A percentile compares a stretch with the other conserved stretches of the same genome.
Conservation (phyloP, 148 eudicot genomes). For the Tetragonia tetragonoides region DNA sequence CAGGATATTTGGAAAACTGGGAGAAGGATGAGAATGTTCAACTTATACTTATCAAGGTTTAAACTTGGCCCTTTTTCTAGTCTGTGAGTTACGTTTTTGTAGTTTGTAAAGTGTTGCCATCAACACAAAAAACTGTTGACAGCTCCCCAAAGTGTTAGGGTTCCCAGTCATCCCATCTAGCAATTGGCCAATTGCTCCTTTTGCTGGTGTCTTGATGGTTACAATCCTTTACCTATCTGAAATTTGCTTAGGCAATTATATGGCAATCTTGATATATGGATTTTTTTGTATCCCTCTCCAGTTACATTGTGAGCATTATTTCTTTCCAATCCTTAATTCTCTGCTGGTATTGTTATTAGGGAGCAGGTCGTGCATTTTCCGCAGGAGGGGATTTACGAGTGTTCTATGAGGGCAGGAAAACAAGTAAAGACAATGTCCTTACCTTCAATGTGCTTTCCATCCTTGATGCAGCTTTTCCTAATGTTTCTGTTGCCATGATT, state of each 20-base stretch:
- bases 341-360: conserved; percentile 36
- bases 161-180: background rate
- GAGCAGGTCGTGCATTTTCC: conserved; percentile 96
- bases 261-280: background rate
- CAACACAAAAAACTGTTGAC: background rate
- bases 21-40: conserved; percentile 75
- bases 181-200: background rate
- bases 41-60: conserved; percentile 79
- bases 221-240: background rate
- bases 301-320: background rate
- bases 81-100: background rate
- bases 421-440: conserved; percentile 37
- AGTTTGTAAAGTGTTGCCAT: background rate
- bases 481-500: conserved; percentile 3
- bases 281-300: background rate
- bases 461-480: background rate
- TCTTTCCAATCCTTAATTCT: conserved; percentile 12
- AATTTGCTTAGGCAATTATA: background rate
- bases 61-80: background rate
- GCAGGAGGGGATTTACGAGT: conserved; percentile 95
- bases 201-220: background rate
- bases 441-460: background rate
- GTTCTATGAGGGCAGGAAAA: conserved; percentile 72
- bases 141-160: background rate
- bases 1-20: conserved; percentile 84